phyloP scores from a whole-genome alignment of 23 red algal species.

The Gracilaria gracilis region DNA sequence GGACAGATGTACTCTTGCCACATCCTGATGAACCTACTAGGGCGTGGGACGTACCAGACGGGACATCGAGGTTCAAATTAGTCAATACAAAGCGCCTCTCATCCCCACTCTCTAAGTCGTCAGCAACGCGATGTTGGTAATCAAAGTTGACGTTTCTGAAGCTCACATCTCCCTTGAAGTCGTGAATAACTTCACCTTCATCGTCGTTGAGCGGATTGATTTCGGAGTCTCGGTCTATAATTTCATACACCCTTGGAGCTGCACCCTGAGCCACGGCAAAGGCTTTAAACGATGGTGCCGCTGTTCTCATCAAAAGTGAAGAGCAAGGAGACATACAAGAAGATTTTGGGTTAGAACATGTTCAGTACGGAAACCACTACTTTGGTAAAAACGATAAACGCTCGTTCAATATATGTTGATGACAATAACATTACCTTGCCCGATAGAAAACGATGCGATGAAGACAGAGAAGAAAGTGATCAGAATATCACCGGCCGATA shows the following conservation, averaged over 20 bases:
- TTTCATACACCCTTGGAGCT: slow-evolving; percentile 76
- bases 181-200: slow-evolving; percentile 56
- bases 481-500: slow-evolving; percentile 77
- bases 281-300: slow-evolving; percentile 71
- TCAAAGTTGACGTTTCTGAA: slow-evolving; percentile 85
- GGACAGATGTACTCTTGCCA: slow-evolving; percentile 91
- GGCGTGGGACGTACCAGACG: slow-evolving; percentile 85
- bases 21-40: slow-evolving; percentile 92
- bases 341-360: neutral
- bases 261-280: slow-evolving; percentile 73
- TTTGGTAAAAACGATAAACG: neutral
- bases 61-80: slow-evolving; percentile 68
- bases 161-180: slow-evolving; percentile 73
- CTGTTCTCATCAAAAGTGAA: neutral
- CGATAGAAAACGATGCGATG: slow-evolving; percentile 91
- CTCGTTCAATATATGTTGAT: neutral
- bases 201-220: slow-evolving; percentile 75
- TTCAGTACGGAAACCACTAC: neutral
- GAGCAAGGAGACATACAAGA: too few relatives aligned
- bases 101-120: slow-evolving; percentile 48
- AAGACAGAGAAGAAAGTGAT: slow-evolving; percentile 94
- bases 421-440: slow-evolving; percentile 66
- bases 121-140: slow-evolving; percentile 74
- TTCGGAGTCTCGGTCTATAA: slow-evolving; percentile 71
- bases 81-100: slow-evolving; percentile 61